Percentiles rank a stretch among this genome's conserved stretches.
phyloP scores from a whole-genome alignment of 1,284 basidiomycete species.

The Fomitopsis schrenkii region DNA sequence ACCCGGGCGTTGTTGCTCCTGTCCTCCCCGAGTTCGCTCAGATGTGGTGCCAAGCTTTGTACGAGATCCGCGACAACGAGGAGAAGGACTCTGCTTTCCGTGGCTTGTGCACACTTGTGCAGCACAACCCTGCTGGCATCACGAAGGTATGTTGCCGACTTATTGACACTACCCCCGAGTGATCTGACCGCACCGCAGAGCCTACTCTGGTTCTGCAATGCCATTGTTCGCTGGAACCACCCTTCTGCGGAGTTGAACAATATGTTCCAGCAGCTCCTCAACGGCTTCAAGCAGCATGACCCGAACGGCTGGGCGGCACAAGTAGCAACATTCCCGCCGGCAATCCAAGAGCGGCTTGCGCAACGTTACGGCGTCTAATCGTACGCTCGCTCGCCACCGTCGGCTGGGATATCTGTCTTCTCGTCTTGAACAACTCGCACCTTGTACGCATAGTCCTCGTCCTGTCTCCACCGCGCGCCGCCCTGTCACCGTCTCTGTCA shows the following conservation, averaged over 20 bases:
- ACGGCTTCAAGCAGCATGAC: constrained; percentile 83
- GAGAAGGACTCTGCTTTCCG: constrained; percentile 99
- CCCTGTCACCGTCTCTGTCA: constrained; percentile 16
- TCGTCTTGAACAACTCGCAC: background rate
- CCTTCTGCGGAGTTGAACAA: constrained; percentile 85
- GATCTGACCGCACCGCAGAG: constrained; percentile 45
- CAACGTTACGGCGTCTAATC: constrained; percentile 70
- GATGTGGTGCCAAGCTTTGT: constrained; percentile 95
- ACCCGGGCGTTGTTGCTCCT: constrained; percentile 85
- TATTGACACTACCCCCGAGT: background rate
- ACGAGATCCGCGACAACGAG: constrained; percentile 99
- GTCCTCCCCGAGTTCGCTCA: constrained; percentile 90
- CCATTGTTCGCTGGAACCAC: constrained; percentile 90
- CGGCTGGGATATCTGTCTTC: background rate
- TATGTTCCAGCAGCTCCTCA: constrained; percentile 86
- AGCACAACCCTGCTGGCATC: constrained; percentile 89
- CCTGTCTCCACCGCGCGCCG: constrained; percentile 9
- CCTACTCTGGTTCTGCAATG: constrained; percentile 94
- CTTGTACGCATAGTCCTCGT: constrained; percentile 2
- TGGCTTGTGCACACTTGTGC: constrained; percentile 94
- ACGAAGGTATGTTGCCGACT: constrained; percentile 53
- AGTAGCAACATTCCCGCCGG: constrained; percentile 71
- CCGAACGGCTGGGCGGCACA: constrained; percentile 75
- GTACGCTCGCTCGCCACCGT: background rate
- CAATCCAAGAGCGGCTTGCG: constrained; percentile 74